phyloP scores from a whole-genome alignment of 2,329 filamentous ascomycete genomes.

The Cladophialophora carrionii region DNA sequence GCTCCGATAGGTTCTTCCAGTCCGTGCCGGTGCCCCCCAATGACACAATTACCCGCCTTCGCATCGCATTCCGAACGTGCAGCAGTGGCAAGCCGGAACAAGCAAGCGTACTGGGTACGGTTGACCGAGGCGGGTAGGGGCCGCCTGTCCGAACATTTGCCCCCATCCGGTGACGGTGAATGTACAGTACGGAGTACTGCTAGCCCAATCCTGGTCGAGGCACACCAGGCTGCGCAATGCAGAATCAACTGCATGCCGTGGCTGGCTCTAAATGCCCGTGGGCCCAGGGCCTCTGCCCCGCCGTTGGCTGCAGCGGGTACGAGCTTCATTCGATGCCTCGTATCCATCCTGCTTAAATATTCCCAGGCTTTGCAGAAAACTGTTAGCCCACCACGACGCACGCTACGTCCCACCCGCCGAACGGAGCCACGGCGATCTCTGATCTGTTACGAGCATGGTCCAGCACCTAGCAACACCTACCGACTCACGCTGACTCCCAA shows the following conservation, averaged over 20 bases:
- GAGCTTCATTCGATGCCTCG: no score
- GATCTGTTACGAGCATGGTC: not conserved
- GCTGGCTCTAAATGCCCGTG: no score
- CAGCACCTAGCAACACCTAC: not conserved
- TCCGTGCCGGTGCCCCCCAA: slow-evolving; percentile 17
- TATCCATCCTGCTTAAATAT: not conserved
- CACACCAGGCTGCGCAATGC: slow-evolving; percentile 19
- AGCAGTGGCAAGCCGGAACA: slow-evolving; percentile 16
- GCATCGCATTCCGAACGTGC: slow-evolving; percentile 7
- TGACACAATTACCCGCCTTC: slow-evolving; percentile 15
- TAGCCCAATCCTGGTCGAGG: not conserved
- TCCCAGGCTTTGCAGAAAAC: slow-evolving; percentile 9
- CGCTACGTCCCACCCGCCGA: not conserved
- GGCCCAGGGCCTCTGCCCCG: slow-evolving; percentile 3
- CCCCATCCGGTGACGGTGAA: not conserved
- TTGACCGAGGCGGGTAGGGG: not conserved
- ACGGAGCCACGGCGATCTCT: slow-evolving; percentile 17
- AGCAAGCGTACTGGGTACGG: slow-evolving; percentile 17
- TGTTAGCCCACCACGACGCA: slow-evolving; percentile 8
- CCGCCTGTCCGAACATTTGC: not conserved
- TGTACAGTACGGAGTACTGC: not conserved
- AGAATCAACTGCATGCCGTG: not conserved
- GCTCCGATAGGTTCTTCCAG: slow-evolving; percentile 17
- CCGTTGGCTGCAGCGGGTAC: not conserved
- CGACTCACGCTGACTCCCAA: slow-evolving; percentile 16